phyloP scores from a whole-genome alignment of 1,284 basidiomycete genomes.

The Mycosarcoma maydis region DNA sequence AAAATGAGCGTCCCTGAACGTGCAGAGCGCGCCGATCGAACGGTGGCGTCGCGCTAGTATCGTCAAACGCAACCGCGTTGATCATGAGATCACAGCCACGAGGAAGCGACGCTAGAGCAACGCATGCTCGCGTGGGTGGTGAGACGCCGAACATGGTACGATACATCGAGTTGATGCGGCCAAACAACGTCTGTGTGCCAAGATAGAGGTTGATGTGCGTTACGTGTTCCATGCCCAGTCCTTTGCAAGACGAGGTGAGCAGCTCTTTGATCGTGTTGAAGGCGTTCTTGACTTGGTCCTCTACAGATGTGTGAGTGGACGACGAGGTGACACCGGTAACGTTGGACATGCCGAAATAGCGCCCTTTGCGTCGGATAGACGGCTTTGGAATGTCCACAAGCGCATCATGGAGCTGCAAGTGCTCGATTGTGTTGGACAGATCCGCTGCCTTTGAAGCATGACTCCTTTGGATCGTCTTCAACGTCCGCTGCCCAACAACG shows the following conservation, averaged over 20 bases:
- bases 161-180: conserved; percentile 72
- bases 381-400: conserved; percentile 1
- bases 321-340: conserved; percentile 13
- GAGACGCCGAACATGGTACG: conserved; percentile 83
- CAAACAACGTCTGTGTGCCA: conserved; percentile 68
- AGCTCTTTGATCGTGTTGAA: conserved; percentile 12
- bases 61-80: conserved; percentile 24
- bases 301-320: not conserved
- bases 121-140: conserved; percentile 91
- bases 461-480: conserved; percentile 15
- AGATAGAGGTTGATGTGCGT: conserved; percentile 85
- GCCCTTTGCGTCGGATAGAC: conserved; percentile 15
- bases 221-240: conserved; percentile 70
- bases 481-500: conserved; percentile 25
- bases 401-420: not conserved
- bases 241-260: not conserved
- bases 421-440: not conserved
- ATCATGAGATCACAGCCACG: conserved; percentile 17
- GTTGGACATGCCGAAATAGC: conserved; percentile 32
- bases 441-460: no score
- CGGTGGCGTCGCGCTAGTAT: not conserved
- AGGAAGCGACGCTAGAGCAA: conserved; percentile 72
- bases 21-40: conserved; percentile 73
- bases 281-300: conserved; percentile 27
- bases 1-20: conserved; percentile 94